A percentile compares a stretch with the other conserved stretches of the same genome.
Evolutionary conservation across 73 alveolate genomes (phyloP).

Genomic region (Diophrys appendiculata): DNA sequence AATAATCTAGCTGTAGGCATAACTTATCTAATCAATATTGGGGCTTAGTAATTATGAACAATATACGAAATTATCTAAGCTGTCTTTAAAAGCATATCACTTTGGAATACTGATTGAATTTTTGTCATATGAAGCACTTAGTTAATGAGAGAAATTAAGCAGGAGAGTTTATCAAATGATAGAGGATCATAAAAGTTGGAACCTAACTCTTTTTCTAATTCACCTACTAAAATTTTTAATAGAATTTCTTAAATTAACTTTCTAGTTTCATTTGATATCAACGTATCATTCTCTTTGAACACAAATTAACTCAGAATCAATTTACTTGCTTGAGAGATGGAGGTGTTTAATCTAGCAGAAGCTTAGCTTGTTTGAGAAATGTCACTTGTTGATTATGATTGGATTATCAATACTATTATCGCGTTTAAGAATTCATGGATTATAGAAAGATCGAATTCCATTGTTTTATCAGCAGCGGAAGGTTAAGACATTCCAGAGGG

Average conservation of each 20-base stretch:
- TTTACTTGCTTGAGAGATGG: slow-evolving; percentile 17
- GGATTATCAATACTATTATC: slow-evolving; percentile 10
- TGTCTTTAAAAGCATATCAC: not conserved
- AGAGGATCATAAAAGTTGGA: slow-evolving; percentile 4
- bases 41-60: not conserved
- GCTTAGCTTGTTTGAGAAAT: slow-evolving; percentile 1
- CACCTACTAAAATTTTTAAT: slow-evolving; percentile 30
- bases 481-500: slow-evolving; percentile 16
- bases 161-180: slow-evolving; percentile 1
- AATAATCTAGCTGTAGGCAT: not conserved
- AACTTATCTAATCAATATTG: not conserved
- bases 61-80: not conserved
- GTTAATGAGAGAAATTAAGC: not conserved
- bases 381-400: slow-evolving; percentile 12
- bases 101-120: not conserved
- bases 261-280: slow-evolving; percentile 36
- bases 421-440: slow-evolving; percentile 16
- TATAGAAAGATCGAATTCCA: not conserved
- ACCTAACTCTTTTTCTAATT: slow-evolving; percentile 45
- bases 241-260: slow-evolving; percentile 40
- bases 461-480: not conserved
- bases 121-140: slow-evolving; percentile 3
- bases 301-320: slow-evolving; percentile 39
- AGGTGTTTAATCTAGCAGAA: slow-evolving; percentile 10
- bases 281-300: slow-evolving; percentile 35